phyloP scores from a whole-genome alignment of 805 yeast genomes.

The Saccharomycopsis olivae region DNA sequence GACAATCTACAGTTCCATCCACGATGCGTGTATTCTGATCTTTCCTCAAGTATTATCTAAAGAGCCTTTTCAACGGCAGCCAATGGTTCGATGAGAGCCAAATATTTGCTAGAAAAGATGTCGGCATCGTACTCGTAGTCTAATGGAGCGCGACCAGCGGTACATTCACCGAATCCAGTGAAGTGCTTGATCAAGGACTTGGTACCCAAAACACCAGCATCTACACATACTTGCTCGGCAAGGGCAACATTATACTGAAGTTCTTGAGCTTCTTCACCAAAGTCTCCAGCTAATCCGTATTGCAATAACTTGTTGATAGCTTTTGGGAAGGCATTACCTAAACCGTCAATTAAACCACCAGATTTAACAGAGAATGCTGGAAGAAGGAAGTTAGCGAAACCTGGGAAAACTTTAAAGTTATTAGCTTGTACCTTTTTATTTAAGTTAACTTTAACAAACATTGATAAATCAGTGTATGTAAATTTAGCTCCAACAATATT shows the following conservation, averaged over 20 bases:
- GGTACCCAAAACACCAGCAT: constrained; percentile 26
- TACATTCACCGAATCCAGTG: constrained; percentile 22
- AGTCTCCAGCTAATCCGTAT: constrained; percentile 28
- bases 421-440: constrained; percentile 30
- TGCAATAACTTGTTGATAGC: constrained; percentile 30
- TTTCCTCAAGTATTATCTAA: no score
- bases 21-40: no score
- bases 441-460: constrained; percentile 36
- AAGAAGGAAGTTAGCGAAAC: constrained; percentile 41
- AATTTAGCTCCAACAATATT: constrained; percentile 31
- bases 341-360: constrained; percentile 41
- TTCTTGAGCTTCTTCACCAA: constrained; percentile 29
- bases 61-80: constrained; percentile 18
- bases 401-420: constrained; percentile 36
- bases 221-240: constrained; percentile 27
- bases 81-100: constrained; percentile 18
- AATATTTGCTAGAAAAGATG: constrained; percentile 17
- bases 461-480: constrained; percentile 41
- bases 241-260: constrained; percentile 34
- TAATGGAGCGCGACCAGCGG: constrained; percentile 27
- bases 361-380: constrained; percentile 37
- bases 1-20: no score
- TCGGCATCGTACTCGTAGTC: constrained; percentile 11
- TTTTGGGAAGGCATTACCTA: constrained; percentile 42
- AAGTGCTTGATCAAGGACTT: constrained; percentile 21